Evolutionary conservation across 352 stramenopile genomes (phyloP).

Genomic region (Globisporangium alternatum): DNA sequence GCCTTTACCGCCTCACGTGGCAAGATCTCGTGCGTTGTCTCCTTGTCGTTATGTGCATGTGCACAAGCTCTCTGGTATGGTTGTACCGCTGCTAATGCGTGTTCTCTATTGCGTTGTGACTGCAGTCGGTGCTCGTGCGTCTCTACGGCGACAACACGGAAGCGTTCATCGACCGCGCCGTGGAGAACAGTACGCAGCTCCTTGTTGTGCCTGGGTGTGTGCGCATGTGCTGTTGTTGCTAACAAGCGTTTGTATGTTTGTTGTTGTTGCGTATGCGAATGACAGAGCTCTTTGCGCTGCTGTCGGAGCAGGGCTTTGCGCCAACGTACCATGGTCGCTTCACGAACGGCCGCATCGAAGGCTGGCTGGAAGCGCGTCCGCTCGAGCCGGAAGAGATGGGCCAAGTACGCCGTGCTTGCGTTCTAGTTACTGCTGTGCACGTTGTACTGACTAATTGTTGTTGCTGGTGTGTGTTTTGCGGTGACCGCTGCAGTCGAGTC

Average conservation of each 20-base stretch:
- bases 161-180: conserved; percentile 89
- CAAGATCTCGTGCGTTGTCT: conserved; percentile 40
- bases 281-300: conserved; percentile 78
- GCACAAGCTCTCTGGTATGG: not conserved
- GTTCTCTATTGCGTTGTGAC: not conserved
- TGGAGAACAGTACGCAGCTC: conserved; percentile 81
- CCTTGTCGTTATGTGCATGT: not conserved
- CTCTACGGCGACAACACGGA: conserved; percentile 93
- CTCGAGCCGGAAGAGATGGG: conserved; percentile 90
- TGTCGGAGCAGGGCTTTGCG: conserved; percentile 82
- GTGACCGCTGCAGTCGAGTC: conserved; percentile 26
- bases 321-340: conserved; percentile 90
- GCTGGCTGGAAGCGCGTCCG: conserved; percentile 78
- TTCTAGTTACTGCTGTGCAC: not conserved
- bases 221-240: conserved; percentile 8
- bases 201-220: not conserved
- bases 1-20: conserved; percentile 86
- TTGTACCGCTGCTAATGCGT: not conserved
- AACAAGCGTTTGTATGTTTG: not conserved
- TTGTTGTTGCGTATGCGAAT: conserved; percentile 6
- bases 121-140: conserved; percentile 82
- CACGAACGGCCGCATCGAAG: conserved; percentile 91
- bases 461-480: not conserved
- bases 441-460: not conserved
- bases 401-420: conserved; percentile 21